Percentiles rank a stretch among this genome's conserved stretches.
Conservation (phyloP, 2,329 filamentous ascomycete genomes). For the Aspergillus arachidicola region DNA sequence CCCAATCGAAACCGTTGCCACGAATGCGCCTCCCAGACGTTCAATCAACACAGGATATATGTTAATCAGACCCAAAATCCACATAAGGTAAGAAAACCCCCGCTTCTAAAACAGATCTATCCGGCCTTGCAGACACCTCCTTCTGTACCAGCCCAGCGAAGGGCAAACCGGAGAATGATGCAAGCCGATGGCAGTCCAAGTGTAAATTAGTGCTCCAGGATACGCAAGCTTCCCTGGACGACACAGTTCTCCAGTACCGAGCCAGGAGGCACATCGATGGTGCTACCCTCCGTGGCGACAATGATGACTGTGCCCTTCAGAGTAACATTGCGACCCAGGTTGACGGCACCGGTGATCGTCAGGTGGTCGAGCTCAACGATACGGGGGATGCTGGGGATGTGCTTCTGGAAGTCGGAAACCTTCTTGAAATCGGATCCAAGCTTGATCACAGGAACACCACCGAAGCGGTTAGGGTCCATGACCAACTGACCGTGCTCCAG, state of each 20-base stretch:
- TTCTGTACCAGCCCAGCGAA: conserved; percentile 11
- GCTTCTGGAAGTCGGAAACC: conserved; percentile 73
- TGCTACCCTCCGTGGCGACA: conserved; percentile 95
- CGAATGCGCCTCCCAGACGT: conserved; percentile 7
- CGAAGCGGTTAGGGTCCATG: conserved; percentile 95
- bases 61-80: conserved; percentile 13
- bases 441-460: conserved; percentile 97
- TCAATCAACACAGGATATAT: conserved; percentile 11
- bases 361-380: conserved; percentile 67
- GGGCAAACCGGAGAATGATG: conserved; percentile 7
- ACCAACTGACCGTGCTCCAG: conserved; percentile 97
- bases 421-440: conserved; percentile 99
- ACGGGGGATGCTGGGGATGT: conserved; percentile 53
- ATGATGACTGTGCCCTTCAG: conserved; percentile 98
- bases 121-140: conserved; percentile 11
- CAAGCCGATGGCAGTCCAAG: conserved; percentile 1
- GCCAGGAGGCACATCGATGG: conserved; percentile 95
- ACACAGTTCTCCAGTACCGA: conserved; percentile 98
- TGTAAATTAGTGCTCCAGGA: conserved; percentile 63
- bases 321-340: conserved; percentile 91
- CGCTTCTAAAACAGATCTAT: conserved; percentile 21
- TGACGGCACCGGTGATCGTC: conserved; percentile 96
- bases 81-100: conserved; percentile 6
- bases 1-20: conserved; percentile 4
- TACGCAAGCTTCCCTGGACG: conserved; percentile 89